Base-by-base conservation (phyloP, 352 stramenopile genomes). In the Phytophthora chlamydospora region DNA sequence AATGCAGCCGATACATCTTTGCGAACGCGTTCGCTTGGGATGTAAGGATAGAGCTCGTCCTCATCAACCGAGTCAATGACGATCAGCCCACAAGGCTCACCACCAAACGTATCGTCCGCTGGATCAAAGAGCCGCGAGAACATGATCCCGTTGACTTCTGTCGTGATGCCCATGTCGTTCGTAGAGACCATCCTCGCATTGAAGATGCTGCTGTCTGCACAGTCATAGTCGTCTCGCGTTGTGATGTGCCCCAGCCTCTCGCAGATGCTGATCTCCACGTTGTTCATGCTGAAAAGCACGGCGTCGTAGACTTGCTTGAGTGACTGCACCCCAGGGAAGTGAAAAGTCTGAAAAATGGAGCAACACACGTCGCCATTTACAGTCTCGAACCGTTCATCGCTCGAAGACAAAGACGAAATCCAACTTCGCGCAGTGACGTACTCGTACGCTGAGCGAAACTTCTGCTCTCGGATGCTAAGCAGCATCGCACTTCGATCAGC, bases 241-340 rank as follows among this genome's bases (percentile, higher is more conserved):
- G 66, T 62, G 34, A 74, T 16, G 38, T 73, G 61, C 6, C 72
- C 72, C 11, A 66, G 53, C 14, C 53, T 39, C 49, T 76, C 68
- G 3, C 63, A 76, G 13, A 76, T 71, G 27, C 24, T 70, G 52
- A 76, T 76, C 50, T 76, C 68, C 11, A 59, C 58, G 40, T 73
- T 71, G 19, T 58, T 45, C 36, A 73, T 1, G 40, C 44, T 64
- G 58, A 59, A 67, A 11, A 58, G 6, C n/a, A 76, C 35, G 24
- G 68, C 68, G 9, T 73, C 43, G 32, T 43, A 70, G 7, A 76
- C 63, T 44, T 70, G 58, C 17, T 54, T 19, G 6, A 75, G 10
- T 12, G 61, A 68, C 17, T 43, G 12, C 9, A 71, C 56, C 12
- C 53, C 57, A 34, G 39, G 19, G 16, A 72, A 68, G 17, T 64